Evolutionary conservation across 2,329 filamentous ascomycete genomes (phyloP), one percentile per base, ranked within the genome.

Genomic region (Botrytis tulipae): DNA sequence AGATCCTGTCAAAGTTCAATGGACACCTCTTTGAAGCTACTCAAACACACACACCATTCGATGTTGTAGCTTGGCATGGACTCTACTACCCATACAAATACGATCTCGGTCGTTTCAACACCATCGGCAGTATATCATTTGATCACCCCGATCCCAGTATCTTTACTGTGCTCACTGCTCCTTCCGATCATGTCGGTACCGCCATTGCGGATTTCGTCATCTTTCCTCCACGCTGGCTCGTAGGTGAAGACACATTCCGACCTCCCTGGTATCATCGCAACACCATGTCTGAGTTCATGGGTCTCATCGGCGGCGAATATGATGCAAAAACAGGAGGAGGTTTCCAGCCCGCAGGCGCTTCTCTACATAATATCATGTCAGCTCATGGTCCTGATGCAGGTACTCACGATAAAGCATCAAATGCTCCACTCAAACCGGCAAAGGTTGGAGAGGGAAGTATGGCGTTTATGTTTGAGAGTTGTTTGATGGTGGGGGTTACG

Each of bases 1-100:
- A 87, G 14, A 82, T 93, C 51, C 86, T 86, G 48, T 86, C 86
- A 80, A 93, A 93, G 81, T 91, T 93, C 79, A 89, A 89, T 80
- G 90, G 91, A 76, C 84, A 86, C 65, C 87, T 93, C 69, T 94
- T 92, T 82, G 83, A 84, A 54, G 90, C 90, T 10, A 84, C 81
- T 60, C 92, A 94, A 82, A 81, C 85, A 18, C 92, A 94, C 80
- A 91, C 90, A 0, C 92, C 92, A 0, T 95, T 94, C 78, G 92
- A 95, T 78, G 88, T 95, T 0, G 92, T 94, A 4, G 91, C 90
- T 4, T 95, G 92, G 92, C 92, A 95, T 80, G 92, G 92, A 62
- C 92, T 89, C 76, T 94, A 94, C 82, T 91, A 92, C 75, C 92
- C 92, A 0, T 93, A 90, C 86, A 95, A 95, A 83, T 95, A 95